phyloP scores from a whole-genome alignment of 345 rosid genomes.

The Lepidium didymum region DNA sequence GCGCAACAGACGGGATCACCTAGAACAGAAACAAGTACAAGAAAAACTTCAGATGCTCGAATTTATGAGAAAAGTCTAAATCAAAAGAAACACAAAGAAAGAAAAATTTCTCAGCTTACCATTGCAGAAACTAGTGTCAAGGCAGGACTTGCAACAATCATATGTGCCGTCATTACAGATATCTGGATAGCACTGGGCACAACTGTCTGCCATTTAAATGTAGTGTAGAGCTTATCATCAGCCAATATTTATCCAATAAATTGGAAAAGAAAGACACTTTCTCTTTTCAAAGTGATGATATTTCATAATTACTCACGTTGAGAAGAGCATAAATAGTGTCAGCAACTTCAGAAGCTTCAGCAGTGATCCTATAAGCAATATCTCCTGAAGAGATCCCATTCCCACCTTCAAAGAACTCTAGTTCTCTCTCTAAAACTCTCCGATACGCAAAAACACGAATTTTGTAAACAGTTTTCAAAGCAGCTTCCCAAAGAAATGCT shows the following conservation, averaged over 20 bases:
- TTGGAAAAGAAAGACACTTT: background rate
- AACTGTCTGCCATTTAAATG: slow-evolving; percentile 44
- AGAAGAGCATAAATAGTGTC: slow-evolving; percentile 71
- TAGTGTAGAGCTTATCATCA: background rate
- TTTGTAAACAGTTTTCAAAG: slow-evolving; percentile 43
- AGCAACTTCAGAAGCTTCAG: slow-evolving; percentile 78
- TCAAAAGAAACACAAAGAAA: background rate
- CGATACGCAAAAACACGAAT: slow-evolving; percentile 61
- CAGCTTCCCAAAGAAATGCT: slow-evolving; percentile 79
- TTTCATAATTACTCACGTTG: slow-evolving; percentile 44
- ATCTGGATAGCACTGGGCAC: slow-evolving; percentile 78
- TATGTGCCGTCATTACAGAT: slow-evolving; percentile 68
- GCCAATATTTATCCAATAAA: background rate
- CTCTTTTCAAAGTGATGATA: background rate
- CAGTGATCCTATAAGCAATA: slow-evolving; percentile 69
- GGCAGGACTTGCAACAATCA: slow-evolving; percentile 76
- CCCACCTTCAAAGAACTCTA: slow-evolving; percentile 73
- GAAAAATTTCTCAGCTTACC: slow-evolving; percentile 37
- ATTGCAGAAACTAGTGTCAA: slow-evolving; percentile 66
- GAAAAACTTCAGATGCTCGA: background rate
- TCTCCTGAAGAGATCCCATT: slow-evolving; percentile 63
- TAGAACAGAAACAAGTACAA: slow-evolving; percentile 6
- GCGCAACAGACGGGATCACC: slow-evolving; percentile 73
- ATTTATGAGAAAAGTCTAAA: background rate
- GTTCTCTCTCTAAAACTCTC: slow-evolving; percentile 60